A percentile compares a stretch with the other conserved stretches of the same genome.
phyloP scores from a whole-genome alignment of 2,329 filamentous ascomycete species.

The Sarocladiaceae sp. region DNA sequence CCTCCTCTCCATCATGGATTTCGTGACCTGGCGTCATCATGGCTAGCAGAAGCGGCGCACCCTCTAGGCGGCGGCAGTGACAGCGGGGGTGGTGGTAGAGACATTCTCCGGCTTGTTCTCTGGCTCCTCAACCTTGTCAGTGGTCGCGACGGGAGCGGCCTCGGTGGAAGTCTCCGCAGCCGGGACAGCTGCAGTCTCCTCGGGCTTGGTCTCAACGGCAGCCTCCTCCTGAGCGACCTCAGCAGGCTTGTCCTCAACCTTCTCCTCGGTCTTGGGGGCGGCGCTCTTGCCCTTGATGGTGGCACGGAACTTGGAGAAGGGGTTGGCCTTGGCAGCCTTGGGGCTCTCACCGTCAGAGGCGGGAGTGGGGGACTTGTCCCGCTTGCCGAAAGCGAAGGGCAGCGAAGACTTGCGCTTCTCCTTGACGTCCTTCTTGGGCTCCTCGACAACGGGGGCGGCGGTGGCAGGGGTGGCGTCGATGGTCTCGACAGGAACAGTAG shows the following conservation, averaged over 20 bases:
- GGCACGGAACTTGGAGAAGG: slow-evolving; percentile 56
- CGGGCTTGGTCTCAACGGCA: slow-evolving; percentile 18
- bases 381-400: slow-evolving; percentile 71
- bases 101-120: slow-evolving; percentile 36
- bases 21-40: slow-evolving; percentile 19
- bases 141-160: slow-evolving; percentile 24
- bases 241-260: slow-evolving; percentile 22
- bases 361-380: slow-evolving; percentile 54
- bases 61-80: slow-evolving; percentile 47
- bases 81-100: slow-evolving; percentile 36
- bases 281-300: slow-evolving; percentile 40
- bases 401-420: slow-evolving; percentile 78
- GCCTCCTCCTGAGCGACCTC: slow-evolving; percentile 24
- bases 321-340: slow-evolving; percentile 39
- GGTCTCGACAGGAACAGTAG: slow-evolving; percentile 40
- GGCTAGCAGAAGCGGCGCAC: slow-evolving; percentile 16
- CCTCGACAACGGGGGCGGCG: slow-evolving; percentile 41
- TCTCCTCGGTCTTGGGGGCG: slow-evolving; percentile 36
- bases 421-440: slow-evolving; percentile 57
- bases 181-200: slow-evolving; percentile 24
- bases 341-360: slow-evolving; percentile 50
- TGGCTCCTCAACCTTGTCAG: slow-evolving; percentile 23
- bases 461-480: slow-evolving; percentile 34
- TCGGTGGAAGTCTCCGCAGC: slow-evolving; percentile 27
- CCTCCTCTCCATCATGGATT: slow-evolving; percentile 13